Evolutionary conservation across 2,329 filamentous ascomycete genomes (phyloP).

Genomic region (Cytospora paraplurivora): DNA sequence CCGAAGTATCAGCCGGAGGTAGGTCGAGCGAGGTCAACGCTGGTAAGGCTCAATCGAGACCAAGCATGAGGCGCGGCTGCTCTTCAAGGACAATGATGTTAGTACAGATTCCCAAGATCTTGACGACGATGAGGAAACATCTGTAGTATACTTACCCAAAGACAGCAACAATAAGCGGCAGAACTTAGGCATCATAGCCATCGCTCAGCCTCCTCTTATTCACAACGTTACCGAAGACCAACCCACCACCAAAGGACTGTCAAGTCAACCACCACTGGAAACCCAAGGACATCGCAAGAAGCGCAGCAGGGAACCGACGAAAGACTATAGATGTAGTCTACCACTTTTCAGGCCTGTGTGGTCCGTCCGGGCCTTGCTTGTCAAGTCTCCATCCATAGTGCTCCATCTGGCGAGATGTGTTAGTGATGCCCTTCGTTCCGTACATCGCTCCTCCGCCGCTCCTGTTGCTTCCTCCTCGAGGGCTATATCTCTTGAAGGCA

Average conservation of each 20-base stretch:
- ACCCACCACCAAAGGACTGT: no score
- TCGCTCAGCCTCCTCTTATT: no score
- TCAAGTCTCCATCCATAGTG: not conserved
- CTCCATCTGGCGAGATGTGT: not conserved
- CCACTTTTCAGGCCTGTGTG: not conserved
- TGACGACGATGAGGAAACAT: no score
- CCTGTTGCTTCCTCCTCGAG: not conserved
- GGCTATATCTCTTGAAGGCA: not conserved
- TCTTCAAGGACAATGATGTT: not conserved
- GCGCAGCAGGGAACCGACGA: not conserved
- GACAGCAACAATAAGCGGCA: no score
- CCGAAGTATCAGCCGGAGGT: not conserved
- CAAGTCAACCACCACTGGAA: no score
- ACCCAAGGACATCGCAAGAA: no score
- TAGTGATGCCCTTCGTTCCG: not conserved
- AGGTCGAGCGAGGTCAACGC: not conserved
- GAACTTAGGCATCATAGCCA: no score
- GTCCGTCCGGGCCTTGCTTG: not conserved
- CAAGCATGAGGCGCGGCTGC: not conserved
- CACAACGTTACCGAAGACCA: no score
- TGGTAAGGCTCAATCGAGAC: not conserved
- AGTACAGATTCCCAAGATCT: no score
- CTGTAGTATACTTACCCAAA: no score
- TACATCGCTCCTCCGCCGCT: not conserved
- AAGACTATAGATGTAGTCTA: not conserved